Conservation (phyloP, 306 rosid genomes). For the Potentilla sterilis region DNA sequence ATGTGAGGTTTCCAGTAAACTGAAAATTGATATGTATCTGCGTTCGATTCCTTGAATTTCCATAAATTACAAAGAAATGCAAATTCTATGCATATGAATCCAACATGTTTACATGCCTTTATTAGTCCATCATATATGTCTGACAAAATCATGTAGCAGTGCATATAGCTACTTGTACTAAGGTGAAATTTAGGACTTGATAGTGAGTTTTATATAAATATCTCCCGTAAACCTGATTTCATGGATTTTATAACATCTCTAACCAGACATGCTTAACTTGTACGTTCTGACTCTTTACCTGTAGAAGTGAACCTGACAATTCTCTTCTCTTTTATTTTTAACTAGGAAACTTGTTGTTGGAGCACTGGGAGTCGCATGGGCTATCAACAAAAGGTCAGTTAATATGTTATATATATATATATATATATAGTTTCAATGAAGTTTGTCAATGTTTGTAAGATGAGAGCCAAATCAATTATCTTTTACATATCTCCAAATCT, state of each 20-base stretch:
- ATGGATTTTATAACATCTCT: not conserved
- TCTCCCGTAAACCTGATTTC: not conserved
- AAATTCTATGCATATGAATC: not conserved
- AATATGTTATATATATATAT: too few species aligned
- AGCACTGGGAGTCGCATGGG: slow-evolving; percentile 71
- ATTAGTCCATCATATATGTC: too few species aligned
- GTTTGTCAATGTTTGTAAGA: not conserved
- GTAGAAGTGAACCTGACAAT: slow-evolving; percentile 15
- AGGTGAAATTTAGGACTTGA: not conserved
- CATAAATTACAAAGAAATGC: too few species aligned
- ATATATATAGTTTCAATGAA: not conserved
- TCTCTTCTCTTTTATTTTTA: slow-evolving; percentile 9
- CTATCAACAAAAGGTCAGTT: slow-evolving; percentile 61
- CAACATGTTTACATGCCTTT: not conserved
- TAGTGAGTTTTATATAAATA: not conserved
- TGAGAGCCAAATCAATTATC: not conserved
- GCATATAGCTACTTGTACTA: not conserved
- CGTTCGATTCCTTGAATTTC: too few species aligned
- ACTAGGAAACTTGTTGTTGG: slow-evolving; percentile 67
- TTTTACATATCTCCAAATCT: not conserved
- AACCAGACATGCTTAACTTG: not conserved
- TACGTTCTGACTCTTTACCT: not conserved
- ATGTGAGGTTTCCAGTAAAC: not conserved
- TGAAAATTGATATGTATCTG: not conserved
- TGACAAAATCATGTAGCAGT: not conserved